Conservation (phyloP, 257 asterid species). For the Sherardia arvensis region DNA sequence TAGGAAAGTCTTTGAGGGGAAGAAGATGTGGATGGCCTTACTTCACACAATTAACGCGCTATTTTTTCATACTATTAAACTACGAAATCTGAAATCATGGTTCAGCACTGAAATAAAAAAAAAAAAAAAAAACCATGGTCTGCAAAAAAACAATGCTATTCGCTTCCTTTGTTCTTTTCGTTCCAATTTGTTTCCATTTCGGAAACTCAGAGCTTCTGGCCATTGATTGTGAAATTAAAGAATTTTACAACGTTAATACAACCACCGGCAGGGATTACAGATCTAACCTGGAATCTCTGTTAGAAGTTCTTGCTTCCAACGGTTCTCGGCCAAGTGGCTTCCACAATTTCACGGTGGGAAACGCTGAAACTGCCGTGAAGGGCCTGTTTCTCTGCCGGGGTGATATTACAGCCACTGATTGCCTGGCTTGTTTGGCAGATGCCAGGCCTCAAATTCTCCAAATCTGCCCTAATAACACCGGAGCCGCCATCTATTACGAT, state of each 20-base stretch:
- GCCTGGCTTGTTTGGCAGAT: constrained; percentile 5
- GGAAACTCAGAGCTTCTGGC: neutral
- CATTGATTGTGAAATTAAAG: neutral
- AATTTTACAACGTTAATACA: neutral
- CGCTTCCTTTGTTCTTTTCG: neutral
- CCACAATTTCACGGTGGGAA: constrained; percentile 9
- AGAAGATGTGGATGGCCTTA: too few relatives aligned
- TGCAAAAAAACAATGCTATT: neutral
- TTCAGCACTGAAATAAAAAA: too few relatives aligned
- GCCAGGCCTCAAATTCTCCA: neutral
- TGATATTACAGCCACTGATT: neutral
- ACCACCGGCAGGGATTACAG: neutral
- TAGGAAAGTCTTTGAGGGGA: too few relatives aligned
- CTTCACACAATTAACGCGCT: too few relatives aligned
- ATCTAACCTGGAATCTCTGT: constrained; percentile 3
- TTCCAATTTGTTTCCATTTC: neutral
- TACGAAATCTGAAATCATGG: too few relatives aligned
- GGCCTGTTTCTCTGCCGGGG: constrained; percentile 22
- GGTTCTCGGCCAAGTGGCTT: constrained; percentile 3
- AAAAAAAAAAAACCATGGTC: neutral
- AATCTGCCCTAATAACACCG: constrained; percentile 2
- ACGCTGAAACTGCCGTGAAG: neutral
- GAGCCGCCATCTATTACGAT: constrained; percentile 3
- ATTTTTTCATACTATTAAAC: too few relatives aligned
- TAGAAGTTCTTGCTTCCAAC: constrained; percentile 4